A percentile compares a stretch with the other conserved stretches of the same genome.
Conservation (phyloP, 192 early-diverging fungal genomes). For the Linnemannia exigua region DNA sequence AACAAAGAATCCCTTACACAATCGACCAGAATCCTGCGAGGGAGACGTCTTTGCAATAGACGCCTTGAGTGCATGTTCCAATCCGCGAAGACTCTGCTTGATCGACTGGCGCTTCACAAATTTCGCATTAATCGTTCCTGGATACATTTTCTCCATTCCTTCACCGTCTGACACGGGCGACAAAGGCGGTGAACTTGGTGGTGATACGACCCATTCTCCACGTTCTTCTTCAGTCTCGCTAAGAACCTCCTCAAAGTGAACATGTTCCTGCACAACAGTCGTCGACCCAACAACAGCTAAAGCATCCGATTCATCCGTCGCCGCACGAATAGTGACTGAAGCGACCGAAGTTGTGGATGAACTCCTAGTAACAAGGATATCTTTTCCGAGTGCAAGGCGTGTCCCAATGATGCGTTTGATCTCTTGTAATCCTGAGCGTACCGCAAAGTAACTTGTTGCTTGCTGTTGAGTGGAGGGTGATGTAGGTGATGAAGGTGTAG, state of each 20-base stretch:
- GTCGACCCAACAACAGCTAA: not conserved
- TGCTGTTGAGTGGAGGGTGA: not conserved
- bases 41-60: conserved; percentile 38
- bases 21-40: conserved; percentile 3
- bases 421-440: not conserved
- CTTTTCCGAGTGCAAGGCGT: not conserved
- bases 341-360: not conserved
- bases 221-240: not conserved
- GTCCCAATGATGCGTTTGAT: conserved; percentile 3
- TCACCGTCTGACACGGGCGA: not conserved
- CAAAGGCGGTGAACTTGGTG: not conserved
- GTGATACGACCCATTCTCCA: not conserved
- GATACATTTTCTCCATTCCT: conserved; percentile 1
- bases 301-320: not conserved
- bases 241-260: not conserved
- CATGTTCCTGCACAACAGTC: not conserved
- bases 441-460: not conserved
- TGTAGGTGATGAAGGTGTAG: not conserved
- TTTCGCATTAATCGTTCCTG: conserved; percentile 40
- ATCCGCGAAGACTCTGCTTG: conserved; percentile 24
- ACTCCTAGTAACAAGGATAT: not conserved
- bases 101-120: conserved; percentile 45
- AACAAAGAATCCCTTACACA: conserved; percentile 27
- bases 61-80: conserved; percentile 36
- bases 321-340: not conserved